These are phyloP conservation scores for Russula sp. DNA, from an alignment of 768 basidiomycete species.

Conservation along the genomic window DNA sequence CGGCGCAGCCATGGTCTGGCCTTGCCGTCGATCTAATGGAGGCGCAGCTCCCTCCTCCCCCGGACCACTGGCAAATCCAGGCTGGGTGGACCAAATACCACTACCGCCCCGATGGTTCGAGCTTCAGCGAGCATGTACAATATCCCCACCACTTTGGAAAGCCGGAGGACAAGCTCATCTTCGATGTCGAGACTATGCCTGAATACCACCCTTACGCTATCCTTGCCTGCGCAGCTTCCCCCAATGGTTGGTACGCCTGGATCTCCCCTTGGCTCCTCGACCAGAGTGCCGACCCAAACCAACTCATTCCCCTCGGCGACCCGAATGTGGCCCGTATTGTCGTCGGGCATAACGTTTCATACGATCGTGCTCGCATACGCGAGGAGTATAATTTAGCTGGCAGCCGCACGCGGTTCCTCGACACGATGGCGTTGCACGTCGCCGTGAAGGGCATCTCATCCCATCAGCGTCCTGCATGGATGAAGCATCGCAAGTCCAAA, in stretches of 20 bases:
- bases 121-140: slow-evolving; percentile 66
- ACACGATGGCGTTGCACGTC: slow-evolving; percentile 93
- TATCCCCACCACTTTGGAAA: slow-evolving; percentile 58
- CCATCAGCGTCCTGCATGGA: slow-evolving; percentile 91
- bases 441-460: slow-evolving; percentile 93
- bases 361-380: slow-evolving; percentile 75
- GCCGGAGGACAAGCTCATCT: slow-evolving; percentile 69
- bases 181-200: slow-evolving; percentile 94
- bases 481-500: slow-evolving; percentile 72
- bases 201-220: slow-evolving; percentile 74
- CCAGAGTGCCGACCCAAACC: slow-evolving; percentile 46
- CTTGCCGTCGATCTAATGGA: slow-evolving; percentile 56
- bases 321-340: slow-evolving; percentile 52
- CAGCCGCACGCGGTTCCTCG: slow-evolving; percentile 75
- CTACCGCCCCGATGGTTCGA: slow-evolving; percentile 64
- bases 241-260: slow-evolving; percentile 92
- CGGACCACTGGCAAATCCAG: slow-evolving; percentile 48
- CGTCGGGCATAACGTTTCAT: slow-evolving; percentile 94
- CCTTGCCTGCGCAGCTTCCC: slow-evolving; percentile 83
- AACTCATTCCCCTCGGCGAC: slow-evolving; percentile 71
- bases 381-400: slow-evolving; percentile 76
- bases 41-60: slow-evolving; percentile 53
- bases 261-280: slow-evolving; percentile 88
- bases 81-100: slow-evolving; percentile 91
- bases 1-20: slow-evolving; percentile 72